Conservation (phyloP, 83 land plant species). For the Picea abies region DNA sequence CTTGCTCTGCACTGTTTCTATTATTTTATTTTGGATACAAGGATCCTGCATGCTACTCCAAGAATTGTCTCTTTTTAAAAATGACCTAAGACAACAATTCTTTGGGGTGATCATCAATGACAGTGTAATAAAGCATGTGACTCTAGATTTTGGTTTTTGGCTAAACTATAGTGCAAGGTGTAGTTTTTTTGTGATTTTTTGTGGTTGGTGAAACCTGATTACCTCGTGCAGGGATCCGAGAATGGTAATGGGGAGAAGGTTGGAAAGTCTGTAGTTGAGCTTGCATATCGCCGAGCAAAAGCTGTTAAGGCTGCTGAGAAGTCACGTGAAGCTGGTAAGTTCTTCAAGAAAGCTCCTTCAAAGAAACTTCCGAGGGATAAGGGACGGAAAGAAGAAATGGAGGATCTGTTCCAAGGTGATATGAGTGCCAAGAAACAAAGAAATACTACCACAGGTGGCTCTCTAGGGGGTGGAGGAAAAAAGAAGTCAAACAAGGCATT, state of each 20-base stretch:
- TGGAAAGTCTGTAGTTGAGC: conserved; percentile 63
- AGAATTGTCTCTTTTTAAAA: background rate
- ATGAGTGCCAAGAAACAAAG: conserved; percentile 59
- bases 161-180: background rate
- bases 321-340: conserved; percentile 25
- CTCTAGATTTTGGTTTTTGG: background rate
- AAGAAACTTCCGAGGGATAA: conserved; percentile 25
- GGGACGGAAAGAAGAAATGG: conserved; percentile 73
- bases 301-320: conserved; percentile 51
- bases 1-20: too few species aligned
- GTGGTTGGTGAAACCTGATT: background rate
- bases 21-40: background rate
- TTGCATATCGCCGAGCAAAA: conserved; percentile 84
- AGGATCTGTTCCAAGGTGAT: conserved; percentile 75
- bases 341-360: conserved; percentile 13
- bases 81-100: background rate
- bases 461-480: conserved; percentile 24
- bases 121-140: background rate
- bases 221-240: conserved; percentile 15
- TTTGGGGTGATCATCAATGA: background rate
- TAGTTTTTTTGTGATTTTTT: background rate
- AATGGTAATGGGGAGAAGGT: conserved; percentile 27
- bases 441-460: conserved; percentile 15
- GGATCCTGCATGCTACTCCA: background rate
- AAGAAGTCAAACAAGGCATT: conserved; percentile 76